Base-by-base conservation (phyloP, 2,329 filamentous ascomycete genomes). In the Colletotrichum liaoningense region DNA sequence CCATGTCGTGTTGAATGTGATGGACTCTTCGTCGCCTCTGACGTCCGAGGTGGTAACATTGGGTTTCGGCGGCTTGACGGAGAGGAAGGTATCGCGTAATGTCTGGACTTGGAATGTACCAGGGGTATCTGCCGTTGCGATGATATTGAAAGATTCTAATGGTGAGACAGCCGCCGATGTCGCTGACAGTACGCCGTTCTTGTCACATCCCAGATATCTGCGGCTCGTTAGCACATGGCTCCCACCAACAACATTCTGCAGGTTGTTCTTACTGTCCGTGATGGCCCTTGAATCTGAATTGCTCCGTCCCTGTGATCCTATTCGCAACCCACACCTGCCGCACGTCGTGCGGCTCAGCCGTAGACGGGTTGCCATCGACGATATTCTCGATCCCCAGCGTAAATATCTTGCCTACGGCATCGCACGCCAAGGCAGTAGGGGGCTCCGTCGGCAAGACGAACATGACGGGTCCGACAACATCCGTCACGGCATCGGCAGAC, bases 301-400 rank as follows among this genome's bases (percentile, higher is more conserved):
- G 88, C 75, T 97, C 94, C 1, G 93, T 96, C 4, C 96, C 96
- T 0, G 93, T 90, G 14, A 98, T 92, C 76, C 89, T 90, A 77
- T 93, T 97, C 73, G 94, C 95, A 76, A 98, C 91, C 94, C 96
- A 99, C 19, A 99, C 97, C 85, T 98, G 95, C 74, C 96, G 88
- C 73, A 98, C 95, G 81, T 98, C 95, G 82, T 98, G 95, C 63
- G 97, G 97, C 84, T 99, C 97, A 9, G 96, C 95, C 5, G 92
- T 98, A n/a, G 88, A 82, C 3, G 94, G 90, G 80, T 97, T 93
- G 30, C 88, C 91, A 70, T 98, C 95, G 73, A 98, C 89, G 46
- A 98, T 92, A 80, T 98, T 98, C 86, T 97, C 95, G 63, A 99
- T 86, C 16, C 88, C 85, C 77, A 93, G 91, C 5, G 94, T 88